Evolutionary conservation across 2,329 filamentous ascomycete species (phyloP).

Genomic region (Grosmannia clavigera): DNA sequence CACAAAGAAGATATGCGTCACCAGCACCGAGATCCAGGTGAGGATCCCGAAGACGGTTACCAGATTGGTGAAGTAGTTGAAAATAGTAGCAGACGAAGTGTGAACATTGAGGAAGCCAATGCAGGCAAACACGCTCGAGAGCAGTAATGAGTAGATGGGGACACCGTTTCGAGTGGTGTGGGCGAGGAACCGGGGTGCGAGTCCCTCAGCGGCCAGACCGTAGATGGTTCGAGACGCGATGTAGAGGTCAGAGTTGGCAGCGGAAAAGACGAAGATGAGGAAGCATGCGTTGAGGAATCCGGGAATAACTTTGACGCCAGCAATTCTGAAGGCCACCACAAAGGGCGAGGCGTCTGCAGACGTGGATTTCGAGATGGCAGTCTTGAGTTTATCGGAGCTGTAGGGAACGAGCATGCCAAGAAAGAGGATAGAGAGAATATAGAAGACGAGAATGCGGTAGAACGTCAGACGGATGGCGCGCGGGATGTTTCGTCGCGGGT

Average conservation of each 20-base stretch:
- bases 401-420: slow-evolving; percentile 56
- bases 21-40: slow-evolving; percentile 27
- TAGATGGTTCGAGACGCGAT: slow-evolving; percentile 27
- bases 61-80: slow-evolving; percentile 27
- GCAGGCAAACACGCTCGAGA: slow-evolving; percentile 21
- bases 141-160: slow-evolving; percentile 23
- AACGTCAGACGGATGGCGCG: slow-evolving; percentile 56
- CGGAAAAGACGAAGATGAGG: slow-evolving; percentile 42
- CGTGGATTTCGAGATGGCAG: slow-evolving; percentile 24
- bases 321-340: slow-evolving; percentile 7
- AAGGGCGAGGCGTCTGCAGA: slow-evolving; percentile 48
- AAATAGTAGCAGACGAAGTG: slow-evolving; percentile 22
- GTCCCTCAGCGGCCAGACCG: slow-evolving; percentile 24
- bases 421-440: slow-evolving; percentile 50
- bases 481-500: slow-evolving; percentile 53
- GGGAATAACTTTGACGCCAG: slow-evolving; percentile 36
- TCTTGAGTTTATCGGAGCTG: slow-evolving; percentile 27
- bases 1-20: slow-evolving; percentile 26
- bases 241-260: slow-evolving; percentile 47
- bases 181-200: slow-evolving; percentile 24
- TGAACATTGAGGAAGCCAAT: slow-evolving; percentile 28
- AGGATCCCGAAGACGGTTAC: slow-evolving; percentile 28
- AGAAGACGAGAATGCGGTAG: slow-evolving; percentile 57
- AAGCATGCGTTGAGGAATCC: slow-evolving; percentile 49
- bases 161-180: slow-evolving; percentile 23